Percentiles rank a stretch among this genome's conserved stretches.
These are phyloP conservation scores for Tricholoma furcatifolium DNA, from an alignment of 768 basidiomycete genomes.

Conservation along the genomic window DNA sequence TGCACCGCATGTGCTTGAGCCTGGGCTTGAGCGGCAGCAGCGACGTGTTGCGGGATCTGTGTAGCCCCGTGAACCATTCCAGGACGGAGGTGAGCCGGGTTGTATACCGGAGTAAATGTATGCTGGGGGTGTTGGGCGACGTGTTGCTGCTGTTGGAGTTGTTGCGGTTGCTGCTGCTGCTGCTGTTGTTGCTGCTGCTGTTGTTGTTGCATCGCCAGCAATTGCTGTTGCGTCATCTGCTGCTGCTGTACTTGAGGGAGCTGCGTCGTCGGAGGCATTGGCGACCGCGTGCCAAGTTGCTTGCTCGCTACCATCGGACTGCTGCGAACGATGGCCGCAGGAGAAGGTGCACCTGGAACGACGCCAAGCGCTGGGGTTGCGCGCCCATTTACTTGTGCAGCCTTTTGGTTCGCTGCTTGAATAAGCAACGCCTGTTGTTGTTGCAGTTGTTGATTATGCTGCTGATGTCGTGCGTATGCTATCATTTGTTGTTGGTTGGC, in stretches of 20 bases:
- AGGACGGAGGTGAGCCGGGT: slow-evolving; percentile 32
- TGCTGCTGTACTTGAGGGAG: slow-evolving; percentile 17
- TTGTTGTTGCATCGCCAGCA: slow-evolving; percentile 13
- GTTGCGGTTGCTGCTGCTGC: slow-evolving; percentile 17
- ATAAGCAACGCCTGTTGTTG: too few relatives aligned
- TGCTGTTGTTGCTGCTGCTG: slow-evolving; percentile 17
- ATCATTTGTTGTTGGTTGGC: neutral
- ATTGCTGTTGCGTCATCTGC: slow-evolving; percentile 9
- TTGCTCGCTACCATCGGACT: slow-evolving; percentile 38
- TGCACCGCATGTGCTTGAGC: slow-evolving; percentile 12
- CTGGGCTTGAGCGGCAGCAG: slow-evolving; percentile 17
- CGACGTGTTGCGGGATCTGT: slow-evolving; percentile 18
- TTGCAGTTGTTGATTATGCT: slow-evolving; percentile 2
- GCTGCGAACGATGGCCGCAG: slow-evolving; percentile 24
- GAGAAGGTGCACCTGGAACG: slow-evolving; percentile 3
- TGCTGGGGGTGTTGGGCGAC: slow-evolving; percentile 23
- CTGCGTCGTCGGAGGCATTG: slow-evolving; percentile 29
- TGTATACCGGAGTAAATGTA: slow-evolving; percentile 31
- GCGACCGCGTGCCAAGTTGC: slow-evolving; percentile 27
- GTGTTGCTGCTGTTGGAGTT: slow-evolving; percentile 11
- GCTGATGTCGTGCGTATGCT: slow-evolving; percentile 2
- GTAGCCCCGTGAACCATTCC: slow-evolving; percentile 24
- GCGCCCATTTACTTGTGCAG: slow-evolving; percentile 21
- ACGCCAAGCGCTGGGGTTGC: slow-evolving; percentile 22
- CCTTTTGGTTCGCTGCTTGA: neutral